Conservation (phyloP, 2,329 filamentous ascomycete species). For the Bipolaris gigantea region DNA sequence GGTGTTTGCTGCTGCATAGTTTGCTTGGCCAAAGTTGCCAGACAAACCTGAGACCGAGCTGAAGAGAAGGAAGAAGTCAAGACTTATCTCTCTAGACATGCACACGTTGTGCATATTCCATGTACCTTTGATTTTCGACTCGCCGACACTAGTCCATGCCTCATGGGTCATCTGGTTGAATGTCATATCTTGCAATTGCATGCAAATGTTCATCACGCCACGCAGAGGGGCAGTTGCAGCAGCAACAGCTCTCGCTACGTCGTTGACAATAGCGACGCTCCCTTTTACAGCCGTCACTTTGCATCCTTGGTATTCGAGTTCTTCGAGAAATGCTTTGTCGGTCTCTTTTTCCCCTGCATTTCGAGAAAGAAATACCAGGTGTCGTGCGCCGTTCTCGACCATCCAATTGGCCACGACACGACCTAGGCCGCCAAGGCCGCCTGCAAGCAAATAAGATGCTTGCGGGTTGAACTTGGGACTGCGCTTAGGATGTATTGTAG, state of each 20-base stretch:
- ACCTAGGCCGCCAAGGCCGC: constrained; percentile 31
- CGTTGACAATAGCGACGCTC: background rate
- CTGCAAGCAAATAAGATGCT: constrained; percentile 27
- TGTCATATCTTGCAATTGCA: background rate
- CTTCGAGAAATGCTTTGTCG: background rate
- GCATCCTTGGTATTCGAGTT: background rate
- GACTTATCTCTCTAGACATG: background rate
- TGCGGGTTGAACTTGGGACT: background rate
- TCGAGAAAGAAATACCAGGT: constrained; percentile 21
- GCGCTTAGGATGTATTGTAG: background rate
- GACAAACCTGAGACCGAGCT: background rate
- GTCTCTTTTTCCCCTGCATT: background rate
- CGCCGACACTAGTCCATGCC: background rate
- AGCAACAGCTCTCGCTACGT: background rate
- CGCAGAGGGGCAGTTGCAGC: background rate
- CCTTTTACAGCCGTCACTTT: background rate
- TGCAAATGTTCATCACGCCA: background rate
- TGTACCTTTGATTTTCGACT: background rate
- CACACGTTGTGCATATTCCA: background rate
- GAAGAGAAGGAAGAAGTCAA: background rate
- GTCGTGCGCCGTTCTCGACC: constrained; percentile 19
- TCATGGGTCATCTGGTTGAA: background rate
- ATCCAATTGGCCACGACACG: constrained; percentile 20
- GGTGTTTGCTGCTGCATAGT: background rate
- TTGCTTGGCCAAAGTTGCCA: background rate